Evolutionary conservation across 2,329 filamentous ascomycete genomes (phyloP).

Genomic region (Orbilia brochopaga): DNA sequence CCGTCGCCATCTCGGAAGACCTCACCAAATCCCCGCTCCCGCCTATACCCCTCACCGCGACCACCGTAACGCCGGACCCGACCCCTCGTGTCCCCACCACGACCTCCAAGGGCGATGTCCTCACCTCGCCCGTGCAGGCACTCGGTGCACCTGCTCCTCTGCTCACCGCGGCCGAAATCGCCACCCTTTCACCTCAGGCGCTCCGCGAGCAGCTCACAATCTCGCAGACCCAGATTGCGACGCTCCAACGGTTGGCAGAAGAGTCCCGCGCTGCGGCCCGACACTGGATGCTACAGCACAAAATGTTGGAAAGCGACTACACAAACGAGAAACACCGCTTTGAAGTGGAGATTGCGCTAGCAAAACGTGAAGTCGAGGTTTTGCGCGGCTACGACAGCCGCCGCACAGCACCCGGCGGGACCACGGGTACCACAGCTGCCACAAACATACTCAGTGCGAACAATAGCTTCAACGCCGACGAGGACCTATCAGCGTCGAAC

Average conservation of each 20-base stretch:
- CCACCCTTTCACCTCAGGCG: conserved; percentile 55
- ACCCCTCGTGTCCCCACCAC: conserved; percentile 34
- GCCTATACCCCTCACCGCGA: conserved; percentile 32
- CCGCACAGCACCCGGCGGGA: conserved; percentile 6
- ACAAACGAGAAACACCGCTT: conserved; percentile 54
- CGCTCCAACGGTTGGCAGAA: conserved; percentile 52
- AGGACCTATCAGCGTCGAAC: conserved; percentile 23
- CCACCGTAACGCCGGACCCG: conserved; percentile 46
- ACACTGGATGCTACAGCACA: conserved; percentile 54
- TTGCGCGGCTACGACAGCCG: conserved; percentile 26
- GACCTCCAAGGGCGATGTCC: conserved; percentile 25
- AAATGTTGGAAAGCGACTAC: conserved; percentile 53
- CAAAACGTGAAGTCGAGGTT: conserved; percentile 53
- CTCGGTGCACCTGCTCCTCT: conserved; percentile 22
- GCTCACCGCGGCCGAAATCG: conserved; percentile 52
- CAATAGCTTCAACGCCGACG: conserved; percentile 37
- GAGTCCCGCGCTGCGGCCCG: conserved; percentile 53
- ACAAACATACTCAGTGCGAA: conserved; percentile 4
- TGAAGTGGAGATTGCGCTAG: conserved; percentile 54
- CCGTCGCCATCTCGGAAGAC: conserved; percentile 32
- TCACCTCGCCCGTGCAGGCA: conserved; percentile 28
- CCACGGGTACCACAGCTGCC: background rate
- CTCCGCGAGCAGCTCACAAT: conserved; percentile 55
- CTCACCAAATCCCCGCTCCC: conserved; percentile 40
- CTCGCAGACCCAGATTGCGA: conserved; percentile 53